Evolutionary conservation across 2,329 filamentous ascomycete species (phyloP).

Genomic region (Fusarium setosum): DNA sequence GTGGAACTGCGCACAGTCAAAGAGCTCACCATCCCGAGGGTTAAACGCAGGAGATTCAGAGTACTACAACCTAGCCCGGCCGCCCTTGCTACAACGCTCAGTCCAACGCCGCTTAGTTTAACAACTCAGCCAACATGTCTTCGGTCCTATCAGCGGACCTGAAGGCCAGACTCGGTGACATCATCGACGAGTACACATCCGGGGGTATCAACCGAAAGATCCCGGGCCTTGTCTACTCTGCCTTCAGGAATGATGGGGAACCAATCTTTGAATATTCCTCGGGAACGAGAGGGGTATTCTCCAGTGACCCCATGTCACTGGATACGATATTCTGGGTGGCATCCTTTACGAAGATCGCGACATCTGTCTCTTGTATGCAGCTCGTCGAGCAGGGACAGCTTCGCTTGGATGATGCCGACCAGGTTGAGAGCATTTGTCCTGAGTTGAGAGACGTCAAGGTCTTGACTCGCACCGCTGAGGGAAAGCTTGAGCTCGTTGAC

Average conservation of each 20-base stretch:
- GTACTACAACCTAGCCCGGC: not conserved
- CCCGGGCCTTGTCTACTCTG: not conserved
- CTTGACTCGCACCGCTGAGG: not conserved
- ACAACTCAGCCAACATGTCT: not conserved
- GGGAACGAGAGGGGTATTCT: not conserved
- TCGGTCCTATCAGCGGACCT: not conserved
- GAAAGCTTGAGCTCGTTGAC: not conserved
- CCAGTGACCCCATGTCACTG: not conserved
- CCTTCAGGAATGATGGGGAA: not conserved
- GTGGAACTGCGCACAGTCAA: too few relatives aligned
- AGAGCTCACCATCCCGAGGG: too few relatives aligned
- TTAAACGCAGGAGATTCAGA: not conserved
- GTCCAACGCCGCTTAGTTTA: not conserved
- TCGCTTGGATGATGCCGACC: not conserved
- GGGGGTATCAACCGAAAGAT: not conserved
- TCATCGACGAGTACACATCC: not conserved
- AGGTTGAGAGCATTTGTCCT: not conserved
- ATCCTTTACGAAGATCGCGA: slow-evolving; percentile 3
- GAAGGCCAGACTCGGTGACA: not conserved
- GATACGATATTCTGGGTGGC: slow-evolving; percentile 2
- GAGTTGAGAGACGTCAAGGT: not conserved
- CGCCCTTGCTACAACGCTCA: not conserved
- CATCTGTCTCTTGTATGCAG: slow-evolving; percentile 7
- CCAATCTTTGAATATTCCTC: not conserved
- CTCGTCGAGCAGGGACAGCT: not conserved